Conservation (phyloP, 2,329 filamentous ascomycete species). For the Stromatinia cepivora region DNA sequence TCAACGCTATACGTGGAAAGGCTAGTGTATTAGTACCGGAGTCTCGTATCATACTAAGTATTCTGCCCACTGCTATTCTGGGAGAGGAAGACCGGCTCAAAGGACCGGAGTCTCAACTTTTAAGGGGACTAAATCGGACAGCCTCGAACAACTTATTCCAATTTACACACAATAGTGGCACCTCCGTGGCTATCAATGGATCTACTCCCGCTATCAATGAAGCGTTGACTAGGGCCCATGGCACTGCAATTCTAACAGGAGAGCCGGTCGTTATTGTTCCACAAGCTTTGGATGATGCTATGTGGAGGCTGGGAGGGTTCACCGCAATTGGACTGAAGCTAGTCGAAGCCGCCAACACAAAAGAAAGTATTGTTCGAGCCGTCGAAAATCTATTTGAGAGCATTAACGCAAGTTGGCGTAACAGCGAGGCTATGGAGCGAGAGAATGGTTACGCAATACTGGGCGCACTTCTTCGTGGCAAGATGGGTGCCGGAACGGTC, state of each 20-base stretch:
- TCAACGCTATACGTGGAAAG: constrained; percentile 82
- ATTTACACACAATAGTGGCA: constrained; percentile 70
- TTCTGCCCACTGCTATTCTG: constrained; percentile 77
- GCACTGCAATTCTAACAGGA: constrained; percentile 79
- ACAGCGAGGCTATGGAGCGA: constrained; percentile 96
- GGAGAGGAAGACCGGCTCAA: constrained; percentile 75
- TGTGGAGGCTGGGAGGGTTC: constrained; percentile 92
- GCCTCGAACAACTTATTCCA: constrained; percentile 68
- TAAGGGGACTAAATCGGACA: constrained; percentile 72
- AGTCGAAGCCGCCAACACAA: constrained; percentile 71
- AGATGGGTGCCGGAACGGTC: constrained; percentile 60
- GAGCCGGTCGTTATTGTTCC: constrained; percentile 79
- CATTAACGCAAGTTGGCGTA: constrained; percentile 90
- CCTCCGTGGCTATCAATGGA: constrained; percentile 82
- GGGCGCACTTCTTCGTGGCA: constrained; percentile 78
- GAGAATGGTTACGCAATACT: constrained; percentile 92
- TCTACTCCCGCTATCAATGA: constrained; percentile 86
- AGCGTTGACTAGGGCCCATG: constrained; percentile 77
- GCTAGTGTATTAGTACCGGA: constrained; percentile 82
- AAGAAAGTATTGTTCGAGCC: constrained; percentile 71
- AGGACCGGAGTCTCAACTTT: constrained; percentile 69
- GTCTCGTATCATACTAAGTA: constrained; percentile 76
- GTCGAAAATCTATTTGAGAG: constrained; percentile 83
- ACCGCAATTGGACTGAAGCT: constrained; percentile 82
- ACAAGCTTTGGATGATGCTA: constrained; percentile 83